Base-by-base conservation (phyloP, 352 stramenopile genomes). In the Globisporangium canariense region DNA sequence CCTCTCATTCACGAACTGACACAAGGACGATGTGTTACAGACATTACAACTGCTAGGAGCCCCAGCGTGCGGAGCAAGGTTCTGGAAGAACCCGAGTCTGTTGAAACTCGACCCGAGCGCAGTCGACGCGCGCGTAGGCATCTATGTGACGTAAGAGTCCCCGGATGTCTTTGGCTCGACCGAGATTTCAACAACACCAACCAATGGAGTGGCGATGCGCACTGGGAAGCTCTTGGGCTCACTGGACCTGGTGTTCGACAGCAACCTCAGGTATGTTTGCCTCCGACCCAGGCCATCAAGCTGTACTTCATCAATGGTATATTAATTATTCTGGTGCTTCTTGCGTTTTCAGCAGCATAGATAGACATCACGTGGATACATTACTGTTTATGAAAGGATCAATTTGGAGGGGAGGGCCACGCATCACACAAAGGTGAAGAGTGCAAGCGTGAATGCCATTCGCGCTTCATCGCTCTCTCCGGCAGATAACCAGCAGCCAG, bases 1-100 rank as follows among this genome's bases (percentile, higher is more conserved):
- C 52, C 65, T 70, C 8, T 70, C 70, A 18, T 87, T 79, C 49
- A 38, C 66, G 4, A 62, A 68, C n/a, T 82, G 72, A 71, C 71
- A 75, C 20, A 47, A 67, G 0, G 68, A 68, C 3, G 76, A 25
- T 25, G 22, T 25, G 22, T 25, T 25, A 25, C 22, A 74, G 34
- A 64, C 78, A 2, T 34, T 71, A 2, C 38, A 71, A 1, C 30
- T 78, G 38, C 62, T 76, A 14, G 80, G 76, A 0, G 62, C 70
- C 46, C 73, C 74, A 41, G 66, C 58, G 25, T 89, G 77, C 40
- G 77, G 78, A 0, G 34, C 76, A 6, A 57, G 54, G 5, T 84
- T 82, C 50, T 88, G 81, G 76, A 78, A 76, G 40, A 69, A 86
- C 20, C 64, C 66, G 1, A 61, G 68, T 10, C 65, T 63, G 22